Evolutionary conservation across 305 asterid genomes (phyloP), one percentile per base, ranked within the genome.

Genomic region (Fraxinus albicans): DNA sequence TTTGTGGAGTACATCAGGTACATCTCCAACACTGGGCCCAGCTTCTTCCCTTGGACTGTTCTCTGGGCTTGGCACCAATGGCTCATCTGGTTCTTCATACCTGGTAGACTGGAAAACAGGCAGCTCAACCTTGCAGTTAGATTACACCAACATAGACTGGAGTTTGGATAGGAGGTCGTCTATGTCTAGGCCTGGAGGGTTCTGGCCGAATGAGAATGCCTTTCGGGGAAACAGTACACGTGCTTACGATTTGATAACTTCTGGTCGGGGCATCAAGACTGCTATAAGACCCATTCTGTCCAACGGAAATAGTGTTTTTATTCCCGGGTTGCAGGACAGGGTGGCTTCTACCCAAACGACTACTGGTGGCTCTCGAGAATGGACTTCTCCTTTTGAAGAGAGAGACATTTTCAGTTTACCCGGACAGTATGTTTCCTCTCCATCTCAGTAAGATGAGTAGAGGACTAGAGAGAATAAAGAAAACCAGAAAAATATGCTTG

Each of bases 341-440:
- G 85, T 77, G 40, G 86, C 73, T 86, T 72, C 91, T 13, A 8
- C 79, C 0, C 96, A 92, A 73, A 25, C 83, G 1, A 82, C 88
- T 12, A 87, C 70, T 1, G 92, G 90, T 58, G 90, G 89, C 36
- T 90, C 96, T 29, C 85, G 92, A 23, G 97, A 91, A 72, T 95
- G 99, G 99, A 86, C 91, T 40, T 95, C 99, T 75, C 98, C 98
- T 6, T 95, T 95, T 70, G 99, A 95, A 83, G 99, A 95, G 88
- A 93, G 75, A 80, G 98, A 95, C 50, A 88, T 94, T 83, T 95
- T 95, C 89, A 93, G 97, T 90, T 85, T 94, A 80, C 94, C 97
- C 84, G 89, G 98, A 85, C 98, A 90, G 93, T 91, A 88, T 89
- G 98, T 95, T 89, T 90, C 94, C 79, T 89, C 96, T 77, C 97